Evolutionary conservation across 345 rosid genomes (phyloP).

Genomic region (Ricinus communis): DNA sequence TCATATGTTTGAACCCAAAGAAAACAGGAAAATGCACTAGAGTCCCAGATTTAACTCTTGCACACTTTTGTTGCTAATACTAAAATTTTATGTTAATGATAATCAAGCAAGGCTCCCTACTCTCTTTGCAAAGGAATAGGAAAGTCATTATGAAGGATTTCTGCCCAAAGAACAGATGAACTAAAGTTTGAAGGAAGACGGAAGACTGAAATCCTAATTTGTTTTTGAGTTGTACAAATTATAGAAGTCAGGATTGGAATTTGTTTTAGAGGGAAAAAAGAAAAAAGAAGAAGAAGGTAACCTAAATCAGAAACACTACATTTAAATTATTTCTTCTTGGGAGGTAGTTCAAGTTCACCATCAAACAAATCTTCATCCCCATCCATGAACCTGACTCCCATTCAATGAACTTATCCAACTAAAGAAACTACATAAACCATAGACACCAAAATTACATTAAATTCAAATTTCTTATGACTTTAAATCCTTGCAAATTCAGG

Average conservation of each 20-base stretch:
- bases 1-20: background rate
- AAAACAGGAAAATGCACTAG: background rate
- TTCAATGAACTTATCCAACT: background rate
- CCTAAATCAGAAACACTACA: background rate
- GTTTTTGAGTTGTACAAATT: background rate
- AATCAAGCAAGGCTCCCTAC: no score
- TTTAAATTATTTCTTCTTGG: background rate
- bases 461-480: background rate
- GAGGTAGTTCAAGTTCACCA: background rate
- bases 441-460: background rate
- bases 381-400: background rate
- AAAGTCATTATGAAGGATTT: background rate
- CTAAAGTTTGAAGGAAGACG: background rate
- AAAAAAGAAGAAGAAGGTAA: background rate
- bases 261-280: no score
- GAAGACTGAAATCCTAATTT: background rate
- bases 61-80: background rate
- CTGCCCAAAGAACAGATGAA: background rate
- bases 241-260: background rate
- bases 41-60: background rate
- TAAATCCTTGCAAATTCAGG: background rate
- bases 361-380: background rate
- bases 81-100: background rate
- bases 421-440: background rate
- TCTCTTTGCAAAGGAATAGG: background rate